Evolutionary conservation across 352 stramenopile genomes (phyloP), one percentile per base, ranked within the genome.

Genomic region (Phytophthora podocarpi): DNA sequence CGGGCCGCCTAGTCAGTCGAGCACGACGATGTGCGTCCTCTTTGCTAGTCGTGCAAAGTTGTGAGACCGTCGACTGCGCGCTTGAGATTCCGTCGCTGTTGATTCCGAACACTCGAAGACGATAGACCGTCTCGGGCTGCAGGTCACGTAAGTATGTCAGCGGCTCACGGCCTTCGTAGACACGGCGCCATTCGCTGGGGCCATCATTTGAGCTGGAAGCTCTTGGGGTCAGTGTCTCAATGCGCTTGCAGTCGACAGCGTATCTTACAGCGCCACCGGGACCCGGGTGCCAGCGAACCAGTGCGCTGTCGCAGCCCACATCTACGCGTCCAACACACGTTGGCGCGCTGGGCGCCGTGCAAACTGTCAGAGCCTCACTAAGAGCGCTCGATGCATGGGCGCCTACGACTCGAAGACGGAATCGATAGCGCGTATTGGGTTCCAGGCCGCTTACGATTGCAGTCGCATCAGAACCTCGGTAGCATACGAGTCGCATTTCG

Each of bases 371-470:
- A 0, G 85, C 84, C 1, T 88, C 72, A 48, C 86, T 96, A 8
- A 96, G 72, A 30, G 81, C 72, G 35, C 84, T 96, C 3, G 86
- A 85, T 12, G 87, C 78, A 45, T 92, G 81, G 1, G 79, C 82
- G 13, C 82, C 86, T 39, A 97, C 84, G 21, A 82, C 61, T 31
- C 90, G 82, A 27, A 98, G 66, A 2, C 81, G 76, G 57, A 98
- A 97, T 18, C 72, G 64, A 59, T 98, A 97, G 23, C 77, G 55
- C 2, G 78, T 93, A 69, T 97, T 97, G 12, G 91, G 85, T 36
- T 76, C 71, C 4, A 98, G 69, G 1, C 90, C 91, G 5, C 48
- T 70, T 5, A 95, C 72, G 2, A 65, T 47, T 8, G 79, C 47
- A 13, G 26, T 64, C 0, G 70, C 67, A 15, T 90, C 75, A 20